A percentile compares a stretch with the other conserved stretches of the same genome.
phyloP scores from a whole-genome alignment of 768 basidiomycete species.

The Pleurotus sapidus region DNA sequence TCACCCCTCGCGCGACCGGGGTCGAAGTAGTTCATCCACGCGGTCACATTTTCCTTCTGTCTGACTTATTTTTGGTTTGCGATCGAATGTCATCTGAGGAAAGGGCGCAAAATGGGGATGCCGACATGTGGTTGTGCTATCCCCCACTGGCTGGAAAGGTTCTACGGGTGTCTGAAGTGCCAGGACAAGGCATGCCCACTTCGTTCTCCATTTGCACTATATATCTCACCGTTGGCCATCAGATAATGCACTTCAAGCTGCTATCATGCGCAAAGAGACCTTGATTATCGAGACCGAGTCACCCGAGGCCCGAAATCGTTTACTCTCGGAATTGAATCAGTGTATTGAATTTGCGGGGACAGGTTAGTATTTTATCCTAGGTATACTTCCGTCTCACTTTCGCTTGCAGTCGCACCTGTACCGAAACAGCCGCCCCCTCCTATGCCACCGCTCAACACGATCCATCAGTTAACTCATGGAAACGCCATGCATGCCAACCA shows the following conservation, averaged over 20 bases:
- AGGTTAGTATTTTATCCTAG: conserved; percentile 44
- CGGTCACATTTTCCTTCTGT: conserved; percentile 87
- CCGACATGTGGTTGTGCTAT: conserved; percentile 91
- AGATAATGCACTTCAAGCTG: conserved; percentile 76
- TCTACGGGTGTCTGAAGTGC: conserved; percentile 63
- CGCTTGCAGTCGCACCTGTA: conserved; percentile 45
- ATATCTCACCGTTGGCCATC: conserved; percentile 8
- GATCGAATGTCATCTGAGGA: conserved; percentile 79
- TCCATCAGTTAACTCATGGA: neutral
- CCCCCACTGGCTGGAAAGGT: conserved; percentile 96
- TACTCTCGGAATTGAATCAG: conserved; percentile 72
- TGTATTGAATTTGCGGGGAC: conserved; percentile 80
- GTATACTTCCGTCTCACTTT: conserved; percentile 5
- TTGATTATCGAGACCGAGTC: conserved; percentile 66
- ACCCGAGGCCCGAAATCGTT: conserved; percentile 51
- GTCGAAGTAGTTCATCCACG: conserved; percentile 68
- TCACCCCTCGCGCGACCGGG: conserved; percentile 75
- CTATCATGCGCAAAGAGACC: conserved; percentile 87
- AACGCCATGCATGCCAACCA: conserved; percentile 32
- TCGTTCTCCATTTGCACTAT: neutral
- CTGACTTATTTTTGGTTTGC: conserved; percentile 89
- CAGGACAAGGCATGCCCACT: conserved; percentile 51
- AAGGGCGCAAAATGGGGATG: conserved; percentile 39
- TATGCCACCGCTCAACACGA: conserved; percentile 44
- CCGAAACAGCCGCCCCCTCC: conserved; percentile 70